Conservation (phyloP, 106 monocot genomes). For the Narthecium ossifragum region DNA sequence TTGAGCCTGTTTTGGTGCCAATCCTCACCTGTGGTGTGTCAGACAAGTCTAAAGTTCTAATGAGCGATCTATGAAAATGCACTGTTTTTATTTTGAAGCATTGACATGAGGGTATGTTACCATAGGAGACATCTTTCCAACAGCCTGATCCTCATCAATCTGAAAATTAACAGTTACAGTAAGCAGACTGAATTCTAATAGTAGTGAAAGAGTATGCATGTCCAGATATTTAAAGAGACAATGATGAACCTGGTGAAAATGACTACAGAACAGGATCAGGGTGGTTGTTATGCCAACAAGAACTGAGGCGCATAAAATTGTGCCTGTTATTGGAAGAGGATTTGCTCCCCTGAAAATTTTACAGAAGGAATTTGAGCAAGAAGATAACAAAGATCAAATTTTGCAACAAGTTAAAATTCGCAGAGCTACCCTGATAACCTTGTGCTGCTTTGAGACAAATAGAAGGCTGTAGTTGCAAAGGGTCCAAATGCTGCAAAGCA, state of each 20-base stretch:
- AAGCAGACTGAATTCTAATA: neutral
- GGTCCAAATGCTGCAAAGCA: slow-evolving; percentile 98
- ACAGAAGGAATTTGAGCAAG: neutral
- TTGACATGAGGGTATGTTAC: slow-evolving; percentile 34
- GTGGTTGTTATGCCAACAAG: slow-evolving; percentile 96
- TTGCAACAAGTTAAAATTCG: neutral
- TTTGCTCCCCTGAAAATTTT: slow-evolving; percentile 28
- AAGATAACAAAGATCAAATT: neutral
- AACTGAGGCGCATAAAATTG: slow-evolving; percentile 56
- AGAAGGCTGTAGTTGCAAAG: slow-evolving; percentile 95
- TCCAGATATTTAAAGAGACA: neutral
- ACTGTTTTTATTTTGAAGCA: neutral
- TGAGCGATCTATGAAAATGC: neutral
- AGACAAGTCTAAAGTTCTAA: neutral
- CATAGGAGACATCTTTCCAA: slow-evolving; percentile 95
- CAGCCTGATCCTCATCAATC: slow-evolving; percentile 85
- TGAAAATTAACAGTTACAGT: slow-evolving; percentile 9
- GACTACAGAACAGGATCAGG: slow-evolving; percentile 95
- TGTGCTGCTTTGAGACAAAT: slow-evolving; percentile 55
- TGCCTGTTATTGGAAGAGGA: slow-evolving; percentile 37
- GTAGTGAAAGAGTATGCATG: neutral
- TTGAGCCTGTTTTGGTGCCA: slow-evolving; percentile 60
- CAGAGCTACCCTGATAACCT: slow-evolving; percentile 23
- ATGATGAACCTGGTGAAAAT: slow-evolving; percentile 87
- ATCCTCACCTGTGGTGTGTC: slow-evolving; percentile 59